Percentiles rank a stretch among this genome's conserved stretches.
Evolutionary conservation across 768 basidiomycete species (phyloP).

Genomic region (Boletus reticulatus): DNA sequence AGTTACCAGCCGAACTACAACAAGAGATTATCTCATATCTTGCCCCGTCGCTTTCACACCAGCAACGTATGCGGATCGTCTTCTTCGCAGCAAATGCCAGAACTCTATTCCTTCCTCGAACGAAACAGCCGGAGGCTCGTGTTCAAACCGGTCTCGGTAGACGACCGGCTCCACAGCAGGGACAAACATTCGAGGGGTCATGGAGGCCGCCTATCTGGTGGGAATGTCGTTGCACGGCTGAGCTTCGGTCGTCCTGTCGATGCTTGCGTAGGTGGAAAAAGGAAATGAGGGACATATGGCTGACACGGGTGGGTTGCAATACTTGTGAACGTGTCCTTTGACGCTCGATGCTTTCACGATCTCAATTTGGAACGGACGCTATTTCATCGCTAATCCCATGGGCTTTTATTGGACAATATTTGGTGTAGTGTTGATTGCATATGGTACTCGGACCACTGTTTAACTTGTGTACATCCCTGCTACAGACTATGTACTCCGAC

Average conservation of each 20-base stretch:
- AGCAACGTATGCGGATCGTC: constrained; percentile 53
- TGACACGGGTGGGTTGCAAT: constrained; percentile 45
- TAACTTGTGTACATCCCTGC: not conserved
- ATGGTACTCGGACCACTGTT: not conserved
- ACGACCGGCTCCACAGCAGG: constrained; percentile 7
- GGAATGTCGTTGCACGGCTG: constrained; percentile 29
- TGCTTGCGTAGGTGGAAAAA: constrained; percentile 36
- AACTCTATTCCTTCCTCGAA: constrained; percentile 41
- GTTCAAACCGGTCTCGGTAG: constrained; percentile 5
- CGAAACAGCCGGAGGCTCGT: constrained; percentile 1
- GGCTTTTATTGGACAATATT: constrained; percentile 7
- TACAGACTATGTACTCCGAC: not conserved
- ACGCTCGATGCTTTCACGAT: not conserved
- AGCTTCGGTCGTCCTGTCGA: constrained; percentile 23
- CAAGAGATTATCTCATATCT: constrained; percentile 56
- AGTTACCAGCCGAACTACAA: constrained; percentile 58
- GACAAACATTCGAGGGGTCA: constrained; percentile 28
- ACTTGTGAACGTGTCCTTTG: constrained; percentile 36
- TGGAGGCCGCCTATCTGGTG: constrained; percentile 36
- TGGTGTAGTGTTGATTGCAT: constrained; percentile 1
- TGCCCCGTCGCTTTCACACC: constrained; percentile 53
- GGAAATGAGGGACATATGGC: constrained; percentile 46
- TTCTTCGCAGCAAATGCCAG: constrained; percentile 44
- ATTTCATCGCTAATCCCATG: not conserved
- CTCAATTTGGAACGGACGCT: constrained; percentile 1